These are phyloP conservation scores for Pseudopyrenochaeta lycopersici DNA, from an alignment of 2,329 filamentous ascomycete species.

Conservation along the genomic window DNA sequence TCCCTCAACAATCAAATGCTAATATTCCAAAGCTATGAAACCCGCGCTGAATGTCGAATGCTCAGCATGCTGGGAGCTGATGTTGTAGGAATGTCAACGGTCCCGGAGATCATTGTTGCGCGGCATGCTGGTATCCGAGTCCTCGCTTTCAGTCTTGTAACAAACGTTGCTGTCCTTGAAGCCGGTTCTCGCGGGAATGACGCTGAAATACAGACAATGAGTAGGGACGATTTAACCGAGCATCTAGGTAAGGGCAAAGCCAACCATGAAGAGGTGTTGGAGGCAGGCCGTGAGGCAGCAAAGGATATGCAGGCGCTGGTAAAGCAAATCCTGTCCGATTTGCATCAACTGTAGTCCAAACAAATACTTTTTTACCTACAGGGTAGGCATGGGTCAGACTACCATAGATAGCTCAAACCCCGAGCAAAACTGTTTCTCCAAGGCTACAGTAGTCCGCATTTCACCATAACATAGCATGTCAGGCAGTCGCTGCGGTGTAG, in stretches of 20 bases:
- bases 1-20: constrained; percentile 9
- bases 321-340: constrained; percentile 55
- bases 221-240: constrained; percentile 60
- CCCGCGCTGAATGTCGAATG: constrained; percentile 71
- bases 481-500: too few relatives aligned
- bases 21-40: constrained; percentile 64
- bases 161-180: constrained; percentile 69
- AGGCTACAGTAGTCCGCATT: too few relatives aligned
- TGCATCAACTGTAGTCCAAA: constrained; percentile 35
- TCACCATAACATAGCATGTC: too few relatives aligned
- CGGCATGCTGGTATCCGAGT: constrained; percentile 71
- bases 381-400: not conserved
- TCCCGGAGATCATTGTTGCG: constrained; percentile 73
- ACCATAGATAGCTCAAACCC: not conserved
- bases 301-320: constrained; percentile 68
- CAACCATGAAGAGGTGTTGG: constrained; percentile 71
- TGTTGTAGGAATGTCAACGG: constrained; percentile 75
- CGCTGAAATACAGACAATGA: constrained; percentile 60
- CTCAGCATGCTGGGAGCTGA: constrained; percentile 69
- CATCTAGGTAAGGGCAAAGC: constrained; percentile 68
- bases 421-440: too few relatives aligned
- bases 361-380: too few relatives aligned
- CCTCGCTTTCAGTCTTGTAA: constrained; percentile 72
- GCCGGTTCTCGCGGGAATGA: constrained; percentile 68
- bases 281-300: constrained; percentile 67